A percentile compares a stretch with the other conserved stretches of the same genome.
phyloP scores from a whole-genome alignment of 1,284 basidiomycete genomes.

The Microbotryum violaceum region DNA sequence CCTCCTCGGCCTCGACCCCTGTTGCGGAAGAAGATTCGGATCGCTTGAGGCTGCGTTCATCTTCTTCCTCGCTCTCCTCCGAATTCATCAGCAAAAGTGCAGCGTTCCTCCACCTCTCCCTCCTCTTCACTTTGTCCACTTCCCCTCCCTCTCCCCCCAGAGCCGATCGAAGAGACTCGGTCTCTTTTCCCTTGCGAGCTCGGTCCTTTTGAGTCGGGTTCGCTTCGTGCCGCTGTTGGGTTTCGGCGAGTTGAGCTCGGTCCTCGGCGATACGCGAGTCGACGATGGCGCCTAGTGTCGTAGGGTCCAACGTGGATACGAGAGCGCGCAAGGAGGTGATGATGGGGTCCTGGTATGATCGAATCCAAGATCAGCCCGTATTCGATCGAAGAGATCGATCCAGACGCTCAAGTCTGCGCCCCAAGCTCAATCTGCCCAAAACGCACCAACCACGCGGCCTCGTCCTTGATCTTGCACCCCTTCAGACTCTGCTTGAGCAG shows the following conservation, averaged over 20 bases:
- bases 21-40: too few species aligned
- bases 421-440: neutral
- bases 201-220: neutral
- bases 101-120: slow-evolving; percentile 4
- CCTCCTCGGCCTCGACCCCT: neutral
- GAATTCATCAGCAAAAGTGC: neutral
- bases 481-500: neutral
- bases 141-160: neutral
- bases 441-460: slow-evolving; percentile 6
- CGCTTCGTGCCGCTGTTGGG: neutral
- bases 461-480: slow-evolving; percentile 4
- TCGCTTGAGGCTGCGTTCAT: too few species aligned
- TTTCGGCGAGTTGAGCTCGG: neutral
- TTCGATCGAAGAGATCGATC: neutral
- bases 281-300: too few species aligned
- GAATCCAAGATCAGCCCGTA: neutral
- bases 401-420: neutral
- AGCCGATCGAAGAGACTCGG: neutral
- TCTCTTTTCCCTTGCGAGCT: neutral
- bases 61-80: neutral
- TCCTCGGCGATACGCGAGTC: neutral
- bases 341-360: too few species aligned
- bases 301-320: too few species aligned
- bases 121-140: neutral
- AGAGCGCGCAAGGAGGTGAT: too few species aligned